Base-by-base conservation (phyloP, 345 rosid species). In the Clausena lansium region DNA sequence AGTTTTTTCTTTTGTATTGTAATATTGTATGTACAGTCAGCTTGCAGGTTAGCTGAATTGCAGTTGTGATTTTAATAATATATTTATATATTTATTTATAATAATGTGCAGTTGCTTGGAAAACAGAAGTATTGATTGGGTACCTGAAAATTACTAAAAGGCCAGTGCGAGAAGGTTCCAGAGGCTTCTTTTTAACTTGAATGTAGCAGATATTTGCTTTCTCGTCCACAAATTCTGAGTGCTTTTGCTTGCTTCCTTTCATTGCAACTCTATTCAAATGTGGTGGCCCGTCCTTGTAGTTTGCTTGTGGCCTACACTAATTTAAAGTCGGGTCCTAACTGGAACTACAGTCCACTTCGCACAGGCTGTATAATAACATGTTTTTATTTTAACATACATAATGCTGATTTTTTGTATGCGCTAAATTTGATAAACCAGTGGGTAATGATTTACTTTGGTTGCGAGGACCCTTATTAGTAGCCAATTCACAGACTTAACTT, bases 131-230 rank as follows among this genome's bases (percentile, higher is more conserved):
- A 8, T 9, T n/a, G 64, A 9, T 57, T 22, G 32, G 14, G 3
- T 25, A 3, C 15, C 47, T 2, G 1, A 7, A 47, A 9, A 14
- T 62, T 14, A 22, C 17, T 15, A 1, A 25, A 68, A 72, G 5
- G 54, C 30, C 15, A 7, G 9, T 24, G 3, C n/a, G 62, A 73
- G 66, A 73, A 73, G 66, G 67, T 73, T 73, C 76, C 76, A 73
- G 76, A 59, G 67, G 76, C 63, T 73, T 73, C 76, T 25, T 58
- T 24, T 17, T n/a, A 32, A 54, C 22, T n/a, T n/a, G n/a, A n/a
- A n/a, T 2, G 62, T 52, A 54, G 28, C 11, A 73, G 35, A 73
- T 36, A 25, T 59, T 73, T 36, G 35, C 17, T 63, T n/a, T 54
- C 7, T 15, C 13, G 39, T 60, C 70, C 75, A 36, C 75, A 24